phyloP scores from a whole-genome alignment of 306 rosid genomes.

The Abrus precatorius region DNA sequence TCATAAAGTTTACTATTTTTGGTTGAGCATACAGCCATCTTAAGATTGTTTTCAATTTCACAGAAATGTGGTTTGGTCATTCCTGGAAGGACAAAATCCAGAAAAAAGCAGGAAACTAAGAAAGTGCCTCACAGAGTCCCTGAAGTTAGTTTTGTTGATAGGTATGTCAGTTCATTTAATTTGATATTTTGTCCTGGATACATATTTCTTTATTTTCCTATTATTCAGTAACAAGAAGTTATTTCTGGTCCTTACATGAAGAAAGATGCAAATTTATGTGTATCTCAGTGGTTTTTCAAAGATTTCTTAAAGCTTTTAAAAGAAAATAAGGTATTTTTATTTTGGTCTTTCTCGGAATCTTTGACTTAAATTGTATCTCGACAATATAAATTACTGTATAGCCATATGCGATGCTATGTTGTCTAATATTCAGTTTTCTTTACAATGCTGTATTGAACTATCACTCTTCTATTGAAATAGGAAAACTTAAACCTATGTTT shows the following conservation, averaged over 20 bases:
- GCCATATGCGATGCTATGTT: constrained; percentile 27
- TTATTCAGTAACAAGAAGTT: constrained; percentile 35
- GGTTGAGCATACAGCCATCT: background rate
- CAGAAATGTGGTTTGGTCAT: constrained; percentile 30
- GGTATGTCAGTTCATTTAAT: constrained; percentile 60
- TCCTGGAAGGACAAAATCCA: constrained; percentile 73
- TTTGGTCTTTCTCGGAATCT: background rate
- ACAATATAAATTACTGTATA: background rate
- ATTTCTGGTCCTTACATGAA: constrained; percentile 33
- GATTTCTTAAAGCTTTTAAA: constrained; percentile 13
- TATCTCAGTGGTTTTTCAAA: background rate
- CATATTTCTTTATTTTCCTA: constrained; percentile 24
- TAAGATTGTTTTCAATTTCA: constrained; percentile 15
- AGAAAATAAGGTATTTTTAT: background rate
- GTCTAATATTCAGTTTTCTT: constrained; percentile 1
- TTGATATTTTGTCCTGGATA: constrained; percentile 30
- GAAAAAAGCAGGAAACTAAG: constrained; percentile 74
- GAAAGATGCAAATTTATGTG: background rate
- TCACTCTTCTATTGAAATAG: constrained; percentile 5
- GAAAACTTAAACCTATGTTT: constrained; percentile 11
- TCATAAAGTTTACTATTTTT: constrained; percentile 22
- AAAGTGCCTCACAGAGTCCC: constrained; percentile 74
- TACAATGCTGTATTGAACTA: background rate
- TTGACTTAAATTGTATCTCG: constrained; percentile 14
- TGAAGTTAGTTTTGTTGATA: constrained; percentile 87